phyloP scores from a whole-genome alignment of 1,284 basidiomycete species.

The Papiliotrema nemorosa region DNA sequence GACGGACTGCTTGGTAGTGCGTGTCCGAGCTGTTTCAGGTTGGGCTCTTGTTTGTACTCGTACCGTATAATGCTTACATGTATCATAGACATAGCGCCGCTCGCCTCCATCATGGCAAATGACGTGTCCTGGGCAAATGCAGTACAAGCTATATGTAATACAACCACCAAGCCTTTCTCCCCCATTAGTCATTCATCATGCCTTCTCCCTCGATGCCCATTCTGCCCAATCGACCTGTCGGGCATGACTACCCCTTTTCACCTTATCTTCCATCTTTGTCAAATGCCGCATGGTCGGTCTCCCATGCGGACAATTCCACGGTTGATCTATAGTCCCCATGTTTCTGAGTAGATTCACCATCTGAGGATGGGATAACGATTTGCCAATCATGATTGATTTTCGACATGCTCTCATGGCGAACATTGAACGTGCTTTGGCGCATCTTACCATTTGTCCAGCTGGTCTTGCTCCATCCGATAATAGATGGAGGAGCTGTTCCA shows the following conservation, averaged over 20 bases:
- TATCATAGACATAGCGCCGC: too few species aligned
- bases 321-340: slow-evolving; percentile 95
- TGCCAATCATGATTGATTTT: slow-evolving; percentile 95
- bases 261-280: slow-evolving; percentile 24
- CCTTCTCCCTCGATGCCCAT: background rate
- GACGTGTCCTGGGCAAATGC: too few species aligned
- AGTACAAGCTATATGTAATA: too few species aligned
- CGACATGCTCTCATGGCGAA: slow-evolving; percentile 95
- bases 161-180: too few species aligned
- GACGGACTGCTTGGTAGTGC: background rate
- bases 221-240: background rate
- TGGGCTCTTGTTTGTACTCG: too few species aligned
- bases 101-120: too few species aligned
- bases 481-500: slow-evolving; percentile 89
- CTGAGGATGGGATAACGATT: slow-evolving; percentile 66
- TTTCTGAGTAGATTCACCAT: slow-evolving; percentile 88
- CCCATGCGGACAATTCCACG: slow-evolving; percentile 97
- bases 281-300: slow-evolving; percentile 93
- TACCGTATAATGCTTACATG: too few species aligned
- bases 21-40: too few species aligned
- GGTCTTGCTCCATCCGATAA: slow-evolving; percentile 66
- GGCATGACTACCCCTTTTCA: background rate
- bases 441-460: slow-evolving; percentile 74
- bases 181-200: too few species aligned
- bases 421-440: slow-evolving; percentile 90